Conservation (phyloP, 495 filamentous ascomycete genomes). For the Lasiosphaeris hirsuta region DNA sequence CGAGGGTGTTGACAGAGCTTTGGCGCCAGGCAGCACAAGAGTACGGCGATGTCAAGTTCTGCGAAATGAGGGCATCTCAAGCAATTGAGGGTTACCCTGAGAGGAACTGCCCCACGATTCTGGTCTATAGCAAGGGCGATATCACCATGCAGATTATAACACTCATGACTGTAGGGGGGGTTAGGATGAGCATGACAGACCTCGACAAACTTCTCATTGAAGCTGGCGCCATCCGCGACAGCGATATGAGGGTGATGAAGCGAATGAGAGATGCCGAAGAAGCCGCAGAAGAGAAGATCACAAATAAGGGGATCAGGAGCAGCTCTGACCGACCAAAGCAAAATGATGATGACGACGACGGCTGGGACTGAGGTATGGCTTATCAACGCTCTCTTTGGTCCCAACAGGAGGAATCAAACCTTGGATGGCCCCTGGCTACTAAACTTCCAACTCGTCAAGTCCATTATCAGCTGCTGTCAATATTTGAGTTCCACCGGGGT, state of each 20-base stretch:
- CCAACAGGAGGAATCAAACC: no score
- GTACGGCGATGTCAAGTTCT: constrained; percentile 95
- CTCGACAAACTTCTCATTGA: constrained; percentile 78
- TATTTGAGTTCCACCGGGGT: no score
- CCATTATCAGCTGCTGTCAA: no score
- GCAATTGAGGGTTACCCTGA: constrained; percentile 98
- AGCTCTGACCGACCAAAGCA: constrained; percentile 31
- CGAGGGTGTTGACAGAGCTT: constrained; percentile 74
- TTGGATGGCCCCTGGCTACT: no score
- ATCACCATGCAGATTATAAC: constrained; percentile 87
- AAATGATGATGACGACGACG: constrained; percentile 62
- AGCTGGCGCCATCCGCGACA: constrained; percentile 70
- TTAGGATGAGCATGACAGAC: constrained; percentile 57
- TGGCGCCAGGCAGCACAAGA: constrained; percentile 80
- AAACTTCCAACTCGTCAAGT: no score
- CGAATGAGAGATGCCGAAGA: constrained; percentile 59
- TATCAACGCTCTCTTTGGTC: not conserved
- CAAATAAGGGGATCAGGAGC: constrained; percentile 45
- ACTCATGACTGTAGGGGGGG: constrained; percentile 71
- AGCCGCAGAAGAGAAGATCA: constrained; percentile 45
- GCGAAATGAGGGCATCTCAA: constrained; percentile 87
- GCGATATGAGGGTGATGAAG: constrained; percentile 72
- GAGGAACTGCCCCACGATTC: constrained; percentile 86
- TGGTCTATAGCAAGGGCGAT: constrained; percentile 88
- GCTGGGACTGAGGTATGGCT: constrained; percentile 64